These are phyloP conservation scores for Xylaria sp. DNA, from an alignment of 2,329 filamentous ascomycete genomes.

Conservation along the genomic window DNA sequence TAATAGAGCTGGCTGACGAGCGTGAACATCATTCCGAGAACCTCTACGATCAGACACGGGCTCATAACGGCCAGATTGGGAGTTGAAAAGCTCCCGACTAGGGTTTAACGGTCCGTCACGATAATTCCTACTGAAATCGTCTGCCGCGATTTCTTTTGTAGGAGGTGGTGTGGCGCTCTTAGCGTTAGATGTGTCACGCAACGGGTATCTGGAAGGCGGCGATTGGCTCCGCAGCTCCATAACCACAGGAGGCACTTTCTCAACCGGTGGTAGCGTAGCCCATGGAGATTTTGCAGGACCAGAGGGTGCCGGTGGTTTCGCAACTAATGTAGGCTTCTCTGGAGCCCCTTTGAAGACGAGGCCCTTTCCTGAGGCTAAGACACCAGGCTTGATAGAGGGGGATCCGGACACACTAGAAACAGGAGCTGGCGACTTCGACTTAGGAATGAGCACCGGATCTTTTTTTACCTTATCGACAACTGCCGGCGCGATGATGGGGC, in stretches of 20 bases:
- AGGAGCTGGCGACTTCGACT: slow-evolving; percentile 59
- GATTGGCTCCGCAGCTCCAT: slow-evolving; percentile 63
- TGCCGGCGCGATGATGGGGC: slow-evolving; percentile 40
- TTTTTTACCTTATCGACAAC: slow-evolving; percentile 58
- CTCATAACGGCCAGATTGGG: slow-evolving; percentile 93
- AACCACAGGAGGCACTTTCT: slow-evolving; percentile 77
- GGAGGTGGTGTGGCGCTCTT: slow-evolving; percentile 63
- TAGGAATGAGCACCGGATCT: slow-evolving; percentile 50
- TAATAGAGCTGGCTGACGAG: slow-evolving; percentile 80
- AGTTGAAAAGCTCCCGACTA: slow-evolving; percentile 88
- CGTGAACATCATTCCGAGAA: slow-evolving; percentile 73
- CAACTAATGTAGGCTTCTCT: slow-evolving; percentile 78
- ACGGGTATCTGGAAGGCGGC: slow-evolving; percentile 58
- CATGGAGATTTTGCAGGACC: slow-evolving; percentile 89
- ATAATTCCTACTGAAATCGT: slow-evolving; percentile 91
- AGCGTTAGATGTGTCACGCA: slow-evolving; percentile 66
- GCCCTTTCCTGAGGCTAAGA: slow-evolving; percentile 66
- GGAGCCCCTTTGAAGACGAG: slow-evolving; percentile 73
- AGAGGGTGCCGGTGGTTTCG: slow-evolving; percentile 74
- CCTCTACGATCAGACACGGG: slow-evolving; percentile 83
- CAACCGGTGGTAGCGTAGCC: slow-evolving; percentile 86
- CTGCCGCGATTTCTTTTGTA: slow-evolving; percentile 88
- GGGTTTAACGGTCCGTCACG: slow-evolving; percentile 73
- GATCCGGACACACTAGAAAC: slow-evolving; percentile 49
- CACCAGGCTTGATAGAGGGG: slow-evolving; percentile 57